A percentile compares a stretch with the other conserved stretches of the same genome.
phyloP scores from a whole-genome alignment of 75 land plant species.

The Cunninghamia lanceolata region DNA sequence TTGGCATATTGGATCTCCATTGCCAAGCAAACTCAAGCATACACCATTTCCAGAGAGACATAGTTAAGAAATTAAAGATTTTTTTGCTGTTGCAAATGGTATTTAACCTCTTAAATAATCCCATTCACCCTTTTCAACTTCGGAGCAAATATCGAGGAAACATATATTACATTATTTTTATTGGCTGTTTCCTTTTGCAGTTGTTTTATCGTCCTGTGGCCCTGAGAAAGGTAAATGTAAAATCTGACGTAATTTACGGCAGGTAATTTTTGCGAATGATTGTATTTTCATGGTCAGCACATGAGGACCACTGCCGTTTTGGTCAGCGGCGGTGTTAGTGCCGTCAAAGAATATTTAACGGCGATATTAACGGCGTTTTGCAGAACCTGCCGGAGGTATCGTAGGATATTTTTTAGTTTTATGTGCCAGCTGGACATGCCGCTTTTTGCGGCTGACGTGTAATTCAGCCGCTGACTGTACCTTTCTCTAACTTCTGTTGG shows the following conservation, averaged over 20 bases:
- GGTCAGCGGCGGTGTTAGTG: slow-evolving; percentile 5
- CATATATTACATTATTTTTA: background rate
- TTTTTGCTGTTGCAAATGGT: background rate
- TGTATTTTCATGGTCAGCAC: background rate
- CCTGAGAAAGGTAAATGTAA: background rate
- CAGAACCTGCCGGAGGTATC: background rate
- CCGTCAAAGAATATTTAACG: slow-evolving; percentile 11
- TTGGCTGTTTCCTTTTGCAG: background rate
- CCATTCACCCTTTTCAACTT: background rate
- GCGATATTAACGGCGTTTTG: slow-evolving; percentile 9
- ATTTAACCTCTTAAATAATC: background rate
- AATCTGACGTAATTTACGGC: background rate
- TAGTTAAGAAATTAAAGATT: background rate
- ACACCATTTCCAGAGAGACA: background rate
- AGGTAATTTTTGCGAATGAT: slow-evolving; percentile 1
- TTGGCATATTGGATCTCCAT: background rate
- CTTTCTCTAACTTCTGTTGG: background rate
- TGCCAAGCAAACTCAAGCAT: background rate
- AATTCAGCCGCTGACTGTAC: background rate
- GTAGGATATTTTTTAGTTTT: background rate
- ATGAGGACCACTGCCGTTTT: background rate
- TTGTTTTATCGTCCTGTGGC: background rate
- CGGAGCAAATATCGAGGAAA: slow-evolving; percentile 1
- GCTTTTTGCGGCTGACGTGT: background rate
- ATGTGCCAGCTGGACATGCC: background rate